Base-by-base conservation (phyloP, 495 filamentous ascomycete genomes). In the Collariella sp. region DNA sequence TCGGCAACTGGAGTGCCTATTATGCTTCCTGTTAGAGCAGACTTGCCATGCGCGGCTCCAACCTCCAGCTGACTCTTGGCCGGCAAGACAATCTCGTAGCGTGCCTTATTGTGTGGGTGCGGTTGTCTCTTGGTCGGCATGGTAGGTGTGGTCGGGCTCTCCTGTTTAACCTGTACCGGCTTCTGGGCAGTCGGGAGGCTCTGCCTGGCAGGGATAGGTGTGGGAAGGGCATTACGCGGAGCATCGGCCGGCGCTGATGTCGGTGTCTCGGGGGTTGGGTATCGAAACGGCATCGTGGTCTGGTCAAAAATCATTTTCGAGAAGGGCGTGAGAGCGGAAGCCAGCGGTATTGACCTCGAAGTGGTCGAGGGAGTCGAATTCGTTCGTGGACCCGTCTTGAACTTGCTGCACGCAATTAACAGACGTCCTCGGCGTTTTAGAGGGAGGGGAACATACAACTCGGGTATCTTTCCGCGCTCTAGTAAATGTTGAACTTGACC, bases 401-500 rank as follows among this genome's bases (percentile, higher is more conserved):
- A 90, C 60, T 83, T 81, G 68, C 88, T 91, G 60, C 45, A 41
- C 5, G 31, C 45, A 48, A 61, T 67, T 40, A 63, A 54, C 53
- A 6, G 4, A 9, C 18, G 35, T 36, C n/a, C 18, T 39, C 16
- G 7, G 22, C 19, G 15, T 2, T 9, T 3, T 15, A 15, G 38
- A 47, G 44, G 12, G n/a, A n/a, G 23, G 26, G 33, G 55, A 42
- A 60, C 84, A 70, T 76, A 90, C 86, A 83, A 87, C 67, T 89
- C 77, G 16, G 87, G 84, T 57, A 89, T 70, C 36, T 83, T 79
- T 38, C 81, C 78, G 10, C 78, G 79, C 63, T 83, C 79, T 50
- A 89, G 69, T 50, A 88, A 74, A 56, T 83, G 80, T 59, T 87
- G 83, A 42, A 93, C 70, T 59, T 87, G 82, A 62, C 80, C 70